Evolutionary conservation across 2,329 filamentous ascomycete genomes (phyloP).

Genomic region (Xylaria polymorpha): DNA sequence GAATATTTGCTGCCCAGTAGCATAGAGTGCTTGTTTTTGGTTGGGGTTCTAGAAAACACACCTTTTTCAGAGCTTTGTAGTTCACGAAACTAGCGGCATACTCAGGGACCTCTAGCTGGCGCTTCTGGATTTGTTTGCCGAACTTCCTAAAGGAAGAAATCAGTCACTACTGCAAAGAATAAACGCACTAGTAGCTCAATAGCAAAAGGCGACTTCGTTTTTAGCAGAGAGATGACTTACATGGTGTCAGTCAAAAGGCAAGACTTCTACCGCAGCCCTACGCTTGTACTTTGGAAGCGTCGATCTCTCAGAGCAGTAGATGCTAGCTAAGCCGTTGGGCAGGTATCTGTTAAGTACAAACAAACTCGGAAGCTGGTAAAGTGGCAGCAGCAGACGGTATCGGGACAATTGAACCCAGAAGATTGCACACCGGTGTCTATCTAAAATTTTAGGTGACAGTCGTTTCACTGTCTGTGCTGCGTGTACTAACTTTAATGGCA

Average conservation of each 20-base stretch:
- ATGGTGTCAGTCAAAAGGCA: conserved; percentile 45
- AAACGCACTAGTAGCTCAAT: conserved; percentile 1
- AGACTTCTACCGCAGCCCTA: conserved; percentile 20
- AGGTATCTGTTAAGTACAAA: conserved; percentile 37
- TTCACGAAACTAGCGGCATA: conserved; percentile 99
- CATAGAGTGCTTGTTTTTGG: neutral
- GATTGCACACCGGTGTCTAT: conserved; percentile 40
- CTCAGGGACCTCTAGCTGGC: conserved; percentile 98
- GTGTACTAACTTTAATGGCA: conserved; percentile 31
- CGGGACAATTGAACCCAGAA: conserved; percentile 22
- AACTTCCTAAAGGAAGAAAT: conserved; percentile 82
- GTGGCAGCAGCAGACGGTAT: conserved; percentile 31
- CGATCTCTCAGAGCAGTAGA: conserved; percentile 1
- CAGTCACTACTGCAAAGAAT: conserved; percentile 3
- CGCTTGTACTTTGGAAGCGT: neutral
- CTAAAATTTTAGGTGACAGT: conserved; percentile 28
- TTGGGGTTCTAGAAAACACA: conserved; percentile 54
- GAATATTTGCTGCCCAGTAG: conserved; percentile 24
- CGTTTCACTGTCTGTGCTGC: conserved; percentile 28
- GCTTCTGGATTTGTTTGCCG: conserved; percentile 98
- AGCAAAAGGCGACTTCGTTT: conserved; percentile 19
- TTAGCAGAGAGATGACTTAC: conserved; percentile 40
- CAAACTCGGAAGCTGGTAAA: conserved; percentile 37
- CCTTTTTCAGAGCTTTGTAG: conserved; percentile 99
- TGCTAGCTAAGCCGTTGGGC: conserved; percentile 12